Base-by-base conservation (phyloP, 192 early-diverging fungal genomes). In the Dissophora globulifera region DNA sequence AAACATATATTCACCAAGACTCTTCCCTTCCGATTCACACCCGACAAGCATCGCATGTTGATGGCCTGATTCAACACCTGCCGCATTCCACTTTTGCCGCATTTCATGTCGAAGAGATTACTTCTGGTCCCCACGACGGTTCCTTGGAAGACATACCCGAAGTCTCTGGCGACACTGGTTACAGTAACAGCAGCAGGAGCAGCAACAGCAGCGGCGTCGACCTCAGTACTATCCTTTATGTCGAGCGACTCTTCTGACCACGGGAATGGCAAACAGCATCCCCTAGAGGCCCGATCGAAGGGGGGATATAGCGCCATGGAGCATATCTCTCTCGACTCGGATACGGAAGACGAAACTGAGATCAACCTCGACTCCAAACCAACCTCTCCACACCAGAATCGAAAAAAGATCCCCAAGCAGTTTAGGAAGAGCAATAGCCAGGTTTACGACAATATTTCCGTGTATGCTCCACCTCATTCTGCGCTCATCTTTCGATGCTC, bases 391-490 rank as follows among this genome's bases (percentile, higher is more conserved):
- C 57, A 63, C 22, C 40, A 46, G 23, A 32, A 29, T 23, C 25
- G n/a, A 2, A 49, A 47, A 15, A 75, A 75, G 30, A 57, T 75
- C 1, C 70, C 58, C 20, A 76, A 76, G 52, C 72, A 67, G 23
- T 67, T 66, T 31, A 43, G 63, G 5, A 76, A 76, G 52, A 62
- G 52, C 22, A 76, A 67, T 40, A 41, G 47, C 27, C 48, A 65
- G 15, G 64, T 76, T 17, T 76, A 76, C 35, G 72, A 76, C 46
- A 76, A 76, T 52, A 67, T 76, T 29, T 76, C 72, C 2, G 72
- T 76, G 29, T 76, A 67, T 42, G 72, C 72, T 0, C 72, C 72
- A n/a, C 72, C 72, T 15, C 52, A 76, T 41, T 76, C 72, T 7
- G 64, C 58, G 33, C 72, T 76, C 6, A 76, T 76, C 43, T 76